phyloP scores from a whole-genome alignment of 2,329 filamentous ascomycete species.

The Monosporascus sp. region DNA sequence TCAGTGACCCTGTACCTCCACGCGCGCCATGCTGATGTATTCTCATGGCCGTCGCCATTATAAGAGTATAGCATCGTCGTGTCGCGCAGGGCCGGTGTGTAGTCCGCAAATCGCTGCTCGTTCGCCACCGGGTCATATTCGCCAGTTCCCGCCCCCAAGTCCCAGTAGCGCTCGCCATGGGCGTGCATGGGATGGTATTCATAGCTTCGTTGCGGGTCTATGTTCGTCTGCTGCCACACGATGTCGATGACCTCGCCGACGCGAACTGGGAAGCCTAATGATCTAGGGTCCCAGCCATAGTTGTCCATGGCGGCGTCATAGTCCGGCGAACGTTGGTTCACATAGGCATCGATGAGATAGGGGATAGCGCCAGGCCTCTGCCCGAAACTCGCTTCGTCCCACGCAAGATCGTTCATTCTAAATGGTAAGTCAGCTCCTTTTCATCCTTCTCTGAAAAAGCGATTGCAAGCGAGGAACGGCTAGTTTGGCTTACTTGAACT shows the following conservation, averaged over 20 bases:
- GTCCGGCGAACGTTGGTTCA: conserved; percentile 44
- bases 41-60: conserved; percentile 29
- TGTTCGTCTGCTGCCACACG: conserved; percentile 38
- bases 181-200: conserved; percentile 50
- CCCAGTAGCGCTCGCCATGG: conserved; percentile 49
- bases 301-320: conserved; percentile 45
- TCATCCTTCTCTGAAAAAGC: neutral
- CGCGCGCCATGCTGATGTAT: conserved; percentile 48
- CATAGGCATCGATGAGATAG: conserved; percentile 48
- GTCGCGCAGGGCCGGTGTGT: conserved; percentile 34
- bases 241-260: conserved; percentile 53
- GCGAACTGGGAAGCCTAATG: conserved; percentile 44
- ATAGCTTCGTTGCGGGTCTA: conserved; percentile 28
- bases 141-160: conserved; percentile 47
- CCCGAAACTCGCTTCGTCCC: conserved; percentile 31
- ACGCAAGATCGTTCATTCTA: conserved; percentile 38
- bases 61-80: conserved; percentile 55
- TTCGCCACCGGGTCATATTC: conserved; percentile 45
- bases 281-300: conserved; percentile 47
- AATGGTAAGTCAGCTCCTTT: conserved; percentile 7
- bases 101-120: conserved; percentile 33
- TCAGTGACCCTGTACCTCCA: conserved; percentile 46
- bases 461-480: neutral
- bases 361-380: conserved; percentile 27
- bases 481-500: conserved; percentile 28